These are phyloP conservation scores for Odontarrhena argentea DNA, from an alignment of 345 rosid genomes.

Conservation along the genomic window DNA sequence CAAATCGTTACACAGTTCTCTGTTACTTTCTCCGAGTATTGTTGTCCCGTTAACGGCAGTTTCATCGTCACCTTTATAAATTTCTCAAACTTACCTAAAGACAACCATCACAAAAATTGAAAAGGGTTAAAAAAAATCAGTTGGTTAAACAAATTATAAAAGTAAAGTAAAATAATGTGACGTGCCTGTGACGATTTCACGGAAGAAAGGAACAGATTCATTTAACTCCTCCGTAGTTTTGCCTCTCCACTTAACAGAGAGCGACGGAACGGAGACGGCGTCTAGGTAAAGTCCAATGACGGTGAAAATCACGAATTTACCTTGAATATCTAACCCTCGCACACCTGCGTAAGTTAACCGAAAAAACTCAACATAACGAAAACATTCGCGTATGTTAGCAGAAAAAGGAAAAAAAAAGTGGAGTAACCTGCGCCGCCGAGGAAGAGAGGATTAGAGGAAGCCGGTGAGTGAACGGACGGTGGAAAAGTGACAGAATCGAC, in stretches of 20 bases:
- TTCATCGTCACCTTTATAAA: constrained; percentile 63
- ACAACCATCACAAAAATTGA: neutral
- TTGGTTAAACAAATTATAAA: neutral
- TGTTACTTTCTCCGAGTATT: constrained; percentile 73
- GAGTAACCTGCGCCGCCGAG: constrained; percentile 83
- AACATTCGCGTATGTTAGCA: constrained; percentile 50
- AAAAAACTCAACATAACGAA: neutral
- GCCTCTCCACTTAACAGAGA: constrained; percentile 71
- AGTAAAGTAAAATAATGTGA: neutral
- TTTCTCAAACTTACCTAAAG: constrained; percentile 65
- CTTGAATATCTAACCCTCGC: constrained; percentile 74
- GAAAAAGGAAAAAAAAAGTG: neutral
- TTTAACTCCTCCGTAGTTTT: constrained; percentile 56
- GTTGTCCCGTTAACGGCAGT: constrained; percentile 63
- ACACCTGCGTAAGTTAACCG: constrained; percentile 53
- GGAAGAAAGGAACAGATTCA: constrained; percentile 68
- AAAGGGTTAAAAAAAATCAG: too few species aligned
- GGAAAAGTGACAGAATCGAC: constrained; percentile 60
- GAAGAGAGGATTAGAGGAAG: constrained; percentile 56
- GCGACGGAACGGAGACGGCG: constrained; percentile 51
- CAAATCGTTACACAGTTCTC: constrained; percentile 73
- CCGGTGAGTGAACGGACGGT: constrained; percentile 67
- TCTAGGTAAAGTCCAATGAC: constrained; percentile 82
- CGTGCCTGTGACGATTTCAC: constrained; percentile 69
- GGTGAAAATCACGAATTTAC: constrained; percentile 75